Base-by-base conservation (phyloP, 2,329 filamentous ascomycete genomes). In the Paraconiothyrium brasiliense region DNA sequence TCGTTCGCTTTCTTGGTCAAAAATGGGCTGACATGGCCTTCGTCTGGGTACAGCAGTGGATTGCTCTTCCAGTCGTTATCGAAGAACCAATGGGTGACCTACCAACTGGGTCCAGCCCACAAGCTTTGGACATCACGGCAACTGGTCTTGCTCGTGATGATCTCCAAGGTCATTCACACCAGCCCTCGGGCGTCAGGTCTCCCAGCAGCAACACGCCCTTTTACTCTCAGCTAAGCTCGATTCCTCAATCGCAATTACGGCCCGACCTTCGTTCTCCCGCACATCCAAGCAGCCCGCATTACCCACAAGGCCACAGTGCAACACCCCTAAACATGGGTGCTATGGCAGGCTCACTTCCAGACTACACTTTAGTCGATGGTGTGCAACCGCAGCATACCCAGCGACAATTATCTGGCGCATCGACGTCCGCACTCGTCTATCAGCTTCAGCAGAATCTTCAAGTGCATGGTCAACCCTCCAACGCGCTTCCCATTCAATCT, bases 31-130 rank as follows among this genome's bases (percentile, higher is more conserved):
- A 80, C 70, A 80, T 80, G 77, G 67, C 77, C 64, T 78, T 77
- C 65, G 66, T 79, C 69, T 80, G 77, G 78, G 67, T 80, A 62
- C 78, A 80, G 63, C 78, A 80, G 76, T 80, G 79, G 79, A 67
- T 80, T 60, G 73, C 78, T 61, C 70, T 80, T 71, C 78, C 78
- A 51, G 60, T 80, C 63, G 64, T 79, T 66, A 70, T 74, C 64
- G 76, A 79, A 61, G 71, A 74, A 64, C 74, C 71, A 63, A 80
- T 81, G 79, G 78, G 78, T 58, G 78, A 81, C 67, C 34, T 77
- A 70, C 74, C 77, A 57, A 63, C 69, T 60, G 71, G 71, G 47
- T 63, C 72, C 39, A 69, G 67, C 67, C 63, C 69, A 44, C 76
- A 73, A 59, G 60, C 73, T 58, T 67, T 74, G 67, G 75, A 75